phyloP scores from a whole-genome alignment of 345 rosid genomes.

The Syzygium jambos region DNA sequence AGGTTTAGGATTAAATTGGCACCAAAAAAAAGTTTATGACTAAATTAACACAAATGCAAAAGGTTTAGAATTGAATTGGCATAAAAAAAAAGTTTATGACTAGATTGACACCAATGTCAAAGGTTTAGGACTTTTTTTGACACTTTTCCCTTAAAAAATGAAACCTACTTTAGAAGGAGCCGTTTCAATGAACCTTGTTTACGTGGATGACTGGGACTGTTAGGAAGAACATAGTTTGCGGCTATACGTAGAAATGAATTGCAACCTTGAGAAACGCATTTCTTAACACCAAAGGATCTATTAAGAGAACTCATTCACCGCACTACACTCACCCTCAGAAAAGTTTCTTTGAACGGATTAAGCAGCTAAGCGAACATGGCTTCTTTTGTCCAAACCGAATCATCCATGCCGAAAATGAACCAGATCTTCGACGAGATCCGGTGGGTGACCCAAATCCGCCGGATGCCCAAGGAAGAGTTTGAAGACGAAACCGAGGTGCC shows the following conservation, averaged over 20 bases:
- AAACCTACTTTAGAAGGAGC: not conserved
- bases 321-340: not conserved
- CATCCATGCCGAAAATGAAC: not conserved
- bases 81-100: no score
- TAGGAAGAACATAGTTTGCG: not conserved
- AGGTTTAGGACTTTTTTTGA: no score
- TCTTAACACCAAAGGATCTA: not conserved
- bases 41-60: no score
- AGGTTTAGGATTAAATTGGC: no score
- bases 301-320: not conserved
- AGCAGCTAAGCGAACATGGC: not conserved
- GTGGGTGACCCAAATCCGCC: conserved; percentile 53
- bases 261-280: not conserved
- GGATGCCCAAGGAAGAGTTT: conserved; percentile 42
- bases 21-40: no score
- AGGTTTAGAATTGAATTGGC: no score
- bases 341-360: not conserved
- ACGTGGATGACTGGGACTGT: not conserved
- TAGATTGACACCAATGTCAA: no score
- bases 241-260: not conserved
- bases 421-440: conserved; percentile 41
- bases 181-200: not conserved
- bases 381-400: not conserved
- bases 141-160: no score
- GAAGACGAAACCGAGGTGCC: conserved; percentile 36